Conservation (phyloP, 352 stramenopile species). For the Halophytophthora batemanensis region DNA sequence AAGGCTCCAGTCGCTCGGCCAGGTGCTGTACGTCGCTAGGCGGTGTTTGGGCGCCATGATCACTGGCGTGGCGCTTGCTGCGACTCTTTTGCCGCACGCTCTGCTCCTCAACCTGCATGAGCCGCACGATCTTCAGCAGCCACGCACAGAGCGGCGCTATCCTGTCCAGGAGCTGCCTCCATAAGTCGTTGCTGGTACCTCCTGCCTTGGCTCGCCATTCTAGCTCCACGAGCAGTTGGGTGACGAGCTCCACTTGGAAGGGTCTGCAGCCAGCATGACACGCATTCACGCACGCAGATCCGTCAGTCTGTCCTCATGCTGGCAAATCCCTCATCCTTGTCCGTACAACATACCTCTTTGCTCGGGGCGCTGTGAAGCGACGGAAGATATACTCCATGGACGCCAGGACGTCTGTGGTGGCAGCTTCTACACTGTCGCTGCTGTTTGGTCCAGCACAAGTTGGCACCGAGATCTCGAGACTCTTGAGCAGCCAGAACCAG, state of each 20-base stretch:
- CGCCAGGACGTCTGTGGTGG: conserved; percentile 35
- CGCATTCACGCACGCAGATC: too few relatives aligned
- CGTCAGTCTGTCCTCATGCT: too few relatives aligned
- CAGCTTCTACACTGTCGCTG: conserved; percentile 3
- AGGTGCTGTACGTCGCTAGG: conserved; percentile 31
- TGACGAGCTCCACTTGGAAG: conserved; percentile 55
- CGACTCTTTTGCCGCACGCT: conserved; percentile 18
- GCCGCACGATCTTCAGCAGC: conserved; percentile 53
- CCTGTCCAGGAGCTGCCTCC: conserved; percentile 24
- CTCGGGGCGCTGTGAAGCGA: conserved; percentile 36
- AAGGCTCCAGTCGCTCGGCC: conserved; percentile 16
- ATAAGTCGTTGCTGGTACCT: conserved; percentile 22
- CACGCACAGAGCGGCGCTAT: conserved; percentile 30
- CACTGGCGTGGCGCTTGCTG: conserved; percentile 4
- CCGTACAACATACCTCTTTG: conserved; percentile 28
- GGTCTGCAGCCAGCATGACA: conserved; percentile 14
- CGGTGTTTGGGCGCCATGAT: neutral
- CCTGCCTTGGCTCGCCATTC: conserved; percentile 43
- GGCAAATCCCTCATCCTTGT: neutral
- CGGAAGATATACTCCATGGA: conserved; percentile 61
- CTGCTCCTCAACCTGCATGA: conserved; percentile 48
- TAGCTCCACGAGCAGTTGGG: conserved; percentile 45
- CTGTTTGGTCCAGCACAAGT: conserved; percentile 3
- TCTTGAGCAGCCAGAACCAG: conserved; percentile 64
- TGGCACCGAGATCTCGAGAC: conserved; percentile 14